Percentiles rank a stretch among this genome's conserved stretches.
Conservation (phyloP, 1,284 basidiomycete genomes). For the Sporisorium sorghi region DNA sequence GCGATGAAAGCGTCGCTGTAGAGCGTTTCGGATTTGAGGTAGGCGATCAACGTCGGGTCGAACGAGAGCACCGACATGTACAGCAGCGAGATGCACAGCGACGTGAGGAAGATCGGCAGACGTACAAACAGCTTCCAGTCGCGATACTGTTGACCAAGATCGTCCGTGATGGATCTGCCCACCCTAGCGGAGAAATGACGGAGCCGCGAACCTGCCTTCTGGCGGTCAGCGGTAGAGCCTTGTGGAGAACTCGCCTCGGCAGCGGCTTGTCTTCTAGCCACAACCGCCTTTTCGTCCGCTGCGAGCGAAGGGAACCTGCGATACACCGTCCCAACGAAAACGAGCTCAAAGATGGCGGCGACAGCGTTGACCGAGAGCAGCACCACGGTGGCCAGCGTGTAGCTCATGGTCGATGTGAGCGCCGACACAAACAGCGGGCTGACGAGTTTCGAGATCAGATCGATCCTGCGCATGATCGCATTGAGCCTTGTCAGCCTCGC, state of each 20-base stretch:
- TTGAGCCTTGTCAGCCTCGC: constrained; percentile 65
- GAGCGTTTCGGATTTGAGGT: constrained; percentile 61
- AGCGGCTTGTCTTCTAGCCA: constrained; percentile 13
- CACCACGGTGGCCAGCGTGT: constrained; percentile 46
- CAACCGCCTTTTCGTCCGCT: constrained; percentile 29
- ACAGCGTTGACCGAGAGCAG: constrained; percentile 45
- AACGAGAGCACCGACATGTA: constrained; percentile 73
- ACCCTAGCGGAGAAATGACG: neutral
- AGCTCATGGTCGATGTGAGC: constrained; percentile 69
- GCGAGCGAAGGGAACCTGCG: constrained; percentile 47
- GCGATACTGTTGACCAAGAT: constrained; percentile 32
- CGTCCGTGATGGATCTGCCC: constrained; percentile 7
- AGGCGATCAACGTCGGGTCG: constrained; percentile 60
- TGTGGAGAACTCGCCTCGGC: neutral
- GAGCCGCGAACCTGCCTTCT: neutral
- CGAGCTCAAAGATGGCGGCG: constrained; percentile 53
- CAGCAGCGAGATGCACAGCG: constrained; percentile 73
- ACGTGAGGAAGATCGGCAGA: constrained; percentile 71
- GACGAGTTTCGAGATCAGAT: constrained; percentile 74
- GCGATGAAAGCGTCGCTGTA: constrained; percentile 73
- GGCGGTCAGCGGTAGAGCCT: neutral
- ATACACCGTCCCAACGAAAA: constrained; percentile 56
- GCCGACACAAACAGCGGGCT: constrained; percentile 75
- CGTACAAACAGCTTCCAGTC: constrained; percentile 73
- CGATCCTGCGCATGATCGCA: constrained; percentile 72